Base-by-base conservation (phyloP, 192 early-diverging fungal species). In the Linderina pennispora region DNA sequence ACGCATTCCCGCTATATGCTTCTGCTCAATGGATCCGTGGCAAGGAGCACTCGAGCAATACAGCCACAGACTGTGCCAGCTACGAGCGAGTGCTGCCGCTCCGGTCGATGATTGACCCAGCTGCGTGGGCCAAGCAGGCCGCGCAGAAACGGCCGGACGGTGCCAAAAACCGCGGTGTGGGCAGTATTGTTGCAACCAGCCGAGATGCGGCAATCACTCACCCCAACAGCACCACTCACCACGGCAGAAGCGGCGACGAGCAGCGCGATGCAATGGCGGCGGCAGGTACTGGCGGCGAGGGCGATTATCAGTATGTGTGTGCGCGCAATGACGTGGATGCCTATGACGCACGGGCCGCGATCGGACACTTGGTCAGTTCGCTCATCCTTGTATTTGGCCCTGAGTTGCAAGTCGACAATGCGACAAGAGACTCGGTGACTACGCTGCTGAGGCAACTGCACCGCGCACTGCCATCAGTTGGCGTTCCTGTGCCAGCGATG, bases 331-430 rank as follows among this genome's bases (percentile, higher is more conserved):
- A 88, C 42, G 67, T 57, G 13, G 77, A 70, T 20, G 49, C 63
- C 4, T 37, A 36, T 2, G 72, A 79, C 41, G 77, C 82, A 1
- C 77, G 76, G 15, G 79, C 82, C 2, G 55, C 66, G 15, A 55
- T 98, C 34, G 97, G 92, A 1, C 81, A 79, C 22, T 86, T 98
- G n/a, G 78, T 97, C 35, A 83, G 91, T 49, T 89, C 89, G 4
- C 54, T 97, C 26, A 72, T 97, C 43, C 87, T 89, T 14, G 91
- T 90, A 0, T 55, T 96, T 23, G 97, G 97, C 0, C 97, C 97
- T 0, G 94, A 98, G 55, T 65, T 99, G 31, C 82, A 86, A 38
- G 63, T 74, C 3, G 87, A 84, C 18, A 55, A 74, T 0, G 81
- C 77, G 36, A 67, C 89, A 1, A 77, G 91, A n/a, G 84, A 90